A percentile compares a stretch with the other conserved stretches of the same genome.
Evolutionary conservation across 148 eudicot species (phyloP).

Genomic region (Rhododendron ferrugineum): DNA sequence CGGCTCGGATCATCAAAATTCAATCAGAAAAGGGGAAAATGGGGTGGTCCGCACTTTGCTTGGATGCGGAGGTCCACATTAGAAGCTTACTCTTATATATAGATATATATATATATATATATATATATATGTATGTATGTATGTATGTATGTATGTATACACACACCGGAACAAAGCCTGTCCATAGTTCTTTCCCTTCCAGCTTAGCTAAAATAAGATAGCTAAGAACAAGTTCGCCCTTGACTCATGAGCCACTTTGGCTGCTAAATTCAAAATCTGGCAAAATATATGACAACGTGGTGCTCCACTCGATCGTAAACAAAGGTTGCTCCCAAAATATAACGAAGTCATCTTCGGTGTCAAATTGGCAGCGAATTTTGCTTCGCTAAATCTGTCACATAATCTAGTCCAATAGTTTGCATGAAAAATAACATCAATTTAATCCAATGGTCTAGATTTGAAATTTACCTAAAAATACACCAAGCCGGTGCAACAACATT

Average conservation of each 20-base stretch:
- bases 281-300: background rate
- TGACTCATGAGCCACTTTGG: background rate
- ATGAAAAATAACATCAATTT: background rate
- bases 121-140: too few species aligned
- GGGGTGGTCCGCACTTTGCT: too few species aligned
- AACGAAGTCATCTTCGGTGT: background rate
- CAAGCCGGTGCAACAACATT: background rate
- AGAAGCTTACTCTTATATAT: too few species aligned
- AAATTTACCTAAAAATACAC: background rate
- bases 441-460: background rate
- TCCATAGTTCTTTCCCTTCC: background rate
- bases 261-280: background rate
- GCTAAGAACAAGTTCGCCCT: background rate
- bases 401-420: background rate
- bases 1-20: too few species aligned
- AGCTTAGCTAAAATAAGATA: background rate
- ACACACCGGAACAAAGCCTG: too few species aligned
- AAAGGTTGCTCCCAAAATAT: background rate
- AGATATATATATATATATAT: too few species aligned
- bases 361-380: background rate
- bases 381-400: background rate
- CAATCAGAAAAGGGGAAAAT: too few species aligned
- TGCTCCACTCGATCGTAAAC: background rate
- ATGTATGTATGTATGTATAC: too few species aligned
- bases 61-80: too few species aligned